A percentile compares a stretch with the other conserved stretches of the same genome.
Conservation (phyloP, 192 early-diverging fungal genomes). For the Coemansia sp. region DNA sequence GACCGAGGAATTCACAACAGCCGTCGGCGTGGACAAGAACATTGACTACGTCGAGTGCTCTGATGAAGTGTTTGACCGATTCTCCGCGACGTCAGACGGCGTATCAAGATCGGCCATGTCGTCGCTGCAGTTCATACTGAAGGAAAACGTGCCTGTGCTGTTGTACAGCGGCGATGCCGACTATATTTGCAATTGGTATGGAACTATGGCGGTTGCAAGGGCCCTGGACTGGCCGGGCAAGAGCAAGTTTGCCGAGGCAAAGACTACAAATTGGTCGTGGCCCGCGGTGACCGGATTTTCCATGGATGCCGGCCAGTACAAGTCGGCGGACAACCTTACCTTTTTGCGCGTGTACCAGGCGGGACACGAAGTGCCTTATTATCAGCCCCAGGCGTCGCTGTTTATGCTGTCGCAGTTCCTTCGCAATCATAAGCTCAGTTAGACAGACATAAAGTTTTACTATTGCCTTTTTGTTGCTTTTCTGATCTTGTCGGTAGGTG, state of each 20-base stretch:
- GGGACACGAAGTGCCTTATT: conserved; percentile 88
- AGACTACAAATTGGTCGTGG: conserved; percentile 33
- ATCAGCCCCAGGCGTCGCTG: conserved; percentile 77
- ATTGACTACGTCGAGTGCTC: conserved; percentile 52
- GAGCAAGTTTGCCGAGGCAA: conserved; percentile 11
- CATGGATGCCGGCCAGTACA: conserved; percentile 57
- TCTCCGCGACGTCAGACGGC: conserved; percentile 48
- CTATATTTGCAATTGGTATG: conserved; percentile 74
- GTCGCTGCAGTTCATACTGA: conserved; percentile 56
- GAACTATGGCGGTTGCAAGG: conserved; percentile 29
- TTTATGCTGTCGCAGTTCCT: conserved; percentile 88
- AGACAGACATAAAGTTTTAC: background rate
- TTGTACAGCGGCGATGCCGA: conserved; percentile 81
- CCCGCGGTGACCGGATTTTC: conserved; percentile 23
- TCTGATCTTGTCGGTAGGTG: background rate
- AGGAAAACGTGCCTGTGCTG: conserved; percentile 56
- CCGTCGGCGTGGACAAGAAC: conserved; percentile 54
- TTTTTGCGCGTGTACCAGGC: conserved; percentile 83
- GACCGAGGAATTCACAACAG: conserved; percentile 38
- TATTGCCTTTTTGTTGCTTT: background rate
- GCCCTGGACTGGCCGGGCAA: conserved; percentile 55
- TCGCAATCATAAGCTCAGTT: conserved; percentile 14
- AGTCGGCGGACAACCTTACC: conserved; percentile 64
- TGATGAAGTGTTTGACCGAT: conserved; percentile 47
- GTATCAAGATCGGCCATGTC: conserved; percentile 46